phyloP scores from a whole-genome alignment of 768 basidiomycete genomes.

The Udeniomyces megalosporus region DNA sequence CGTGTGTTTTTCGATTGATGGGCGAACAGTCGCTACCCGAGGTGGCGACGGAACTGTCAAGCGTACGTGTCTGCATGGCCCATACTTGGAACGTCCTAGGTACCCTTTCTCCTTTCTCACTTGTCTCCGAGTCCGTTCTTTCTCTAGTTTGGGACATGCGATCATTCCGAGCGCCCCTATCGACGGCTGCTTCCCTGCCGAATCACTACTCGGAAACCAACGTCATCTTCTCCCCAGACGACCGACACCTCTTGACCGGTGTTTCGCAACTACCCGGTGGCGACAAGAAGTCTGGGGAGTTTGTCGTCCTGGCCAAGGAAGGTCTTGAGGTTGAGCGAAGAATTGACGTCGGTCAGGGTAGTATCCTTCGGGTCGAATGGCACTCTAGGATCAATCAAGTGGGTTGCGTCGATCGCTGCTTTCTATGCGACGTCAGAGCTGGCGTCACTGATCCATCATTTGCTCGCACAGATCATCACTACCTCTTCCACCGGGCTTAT shows the following conservation, averaged over 20 bases:
- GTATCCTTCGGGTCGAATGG: slow-evolving; percentile 79
- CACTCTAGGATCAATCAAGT: slow-evolving; percentile 97
- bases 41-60: slow-evolving; percentile 94
- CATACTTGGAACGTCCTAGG: too few species aligned
- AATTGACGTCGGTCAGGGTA: slow-evolving; percentile 27
- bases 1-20: slow-evolving; percentile 75
- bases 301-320: slow-evolving; percentile 58
- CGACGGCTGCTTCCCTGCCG: slow-evolving; percentile 44
- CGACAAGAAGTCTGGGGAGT: slow-evolving; percentile 40
- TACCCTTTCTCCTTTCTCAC: neutral
- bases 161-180: slow-evolving; percentile 75
- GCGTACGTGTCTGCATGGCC: too few species aligned
- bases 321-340: slow-evolving; percentile 40
- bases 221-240: slow-evolving; percentile 87
- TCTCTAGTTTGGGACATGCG: slow-evolving; percentile 80
- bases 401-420: slow-evolving; percentile 28
- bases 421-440: too few species aligned
- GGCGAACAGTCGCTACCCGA: slow-evolving; percentile 64
- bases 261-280: slow-evolving; percentile 40
- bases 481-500: slow-evolving; percentile 77
- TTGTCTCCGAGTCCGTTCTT: neutral
- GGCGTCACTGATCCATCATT: too few species aligned
- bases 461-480: slow-evolving; percentile 50
- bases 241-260: slow-evolving; percentile 74
- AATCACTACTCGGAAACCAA: slow-evolving; percentile 86